Conservation (phyloP, 2,329 filamentous ascomycete species). For the Domatiomyces catenatus region DNA sequence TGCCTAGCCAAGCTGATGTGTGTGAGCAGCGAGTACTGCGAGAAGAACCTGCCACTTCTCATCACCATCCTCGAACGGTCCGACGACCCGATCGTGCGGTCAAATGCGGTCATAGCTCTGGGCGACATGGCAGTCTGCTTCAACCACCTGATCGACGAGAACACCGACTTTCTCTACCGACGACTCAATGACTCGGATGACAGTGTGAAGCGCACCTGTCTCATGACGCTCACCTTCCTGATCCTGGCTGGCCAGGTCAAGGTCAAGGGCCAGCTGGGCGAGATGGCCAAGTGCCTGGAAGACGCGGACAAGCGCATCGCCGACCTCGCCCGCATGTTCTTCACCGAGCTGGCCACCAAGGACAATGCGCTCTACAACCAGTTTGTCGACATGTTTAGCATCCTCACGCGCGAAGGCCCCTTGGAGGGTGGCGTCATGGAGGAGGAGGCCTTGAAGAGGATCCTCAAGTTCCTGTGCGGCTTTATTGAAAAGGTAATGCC, state of each 20-base stretch:
- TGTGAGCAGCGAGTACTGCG: slow-evolving; percentile 90
- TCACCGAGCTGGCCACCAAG: slow-evolving; percentile 91
- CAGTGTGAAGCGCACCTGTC: slow-evolving; percentile 87
- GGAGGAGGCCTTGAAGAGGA: slow-evolving; percentile 71
- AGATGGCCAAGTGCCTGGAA: slow-evolving; percentile 98
- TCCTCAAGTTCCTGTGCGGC: slow-evolving; percentile 81
- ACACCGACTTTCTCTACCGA: slow-evolving; percentile 94
- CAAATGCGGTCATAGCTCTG: slow-evolving; percentile 89
- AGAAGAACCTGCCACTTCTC: slow-evolving; percentile 75
- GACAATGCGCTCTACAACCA: slow-evolving; percentile 99
- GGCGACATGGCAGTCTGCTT: slow-evolving; percentile 99
- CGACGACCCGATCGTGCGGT: slow-evolving; percentile 77
- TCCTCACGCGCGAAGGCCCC: slow-evolving; percentile 66
- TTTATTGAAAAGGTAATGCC: slow-evolving; percentile 83
- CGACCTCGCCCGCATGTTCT: slow-evolving; percentile 94
- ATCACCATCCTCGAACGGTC: slow-evolving; percentile 97
- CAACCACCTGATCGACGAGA: slow-evolving; percentile 97
- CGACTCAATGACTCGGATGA: slow-evolving; percentile 76
- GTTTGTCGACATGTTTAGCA: slow-evolving; percentile 97
- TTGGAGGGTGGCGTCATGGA: slow-evolving; percentile 37
- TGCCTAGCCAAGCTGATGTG: slow-evolving; percentile 98
- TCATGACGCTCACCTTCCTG: slow-evolving; percentile 96
- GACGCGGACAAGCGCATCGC: slow-evolving; percentile 90
- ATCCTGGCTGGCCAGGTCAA: slow-evolving; percentile 97
- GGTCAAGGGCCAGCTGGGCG: slow-evolving; percentile 93